Evolutionary conservation across 148 eudicot genomes (phyloP).

Genomic region (Linanthus parryae): DNA sequence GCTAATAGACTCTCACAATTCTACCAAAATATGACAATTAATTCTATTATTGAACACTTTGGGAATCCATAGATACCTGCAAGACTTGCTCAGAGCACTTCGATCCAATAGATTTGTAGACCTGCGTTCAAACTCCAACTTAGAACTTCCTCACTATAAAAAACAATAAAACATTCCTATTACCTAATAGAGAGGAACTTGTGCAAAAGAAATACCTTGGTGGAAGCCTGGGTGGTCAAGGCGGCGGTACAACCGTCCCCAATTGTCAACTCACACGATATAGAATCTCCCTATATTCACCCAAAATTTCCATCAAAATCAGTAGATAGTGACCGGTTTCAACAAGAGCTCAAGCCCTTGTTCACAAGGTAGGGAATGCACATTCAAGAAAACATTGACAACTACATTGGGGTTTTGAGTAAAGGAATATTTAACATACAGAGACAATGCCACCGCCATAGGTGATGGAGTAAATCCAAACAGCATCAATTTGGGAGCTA

Average conservation of each 20-base stretch:
- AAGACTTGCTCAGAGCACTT: slow-evolving; percentile 64
- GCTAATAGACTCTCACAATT: neutral
- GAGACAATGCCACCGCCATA: slow-evolving; percentile 98
- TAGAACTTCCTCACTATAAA: neutral
- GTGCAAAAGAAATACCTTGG: slow-evolving; percentile 44
- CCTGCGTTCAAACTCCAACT: slow-evolving; percentile 26
- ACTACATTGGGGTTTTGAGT: neutral
- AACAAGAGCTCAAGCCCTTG: too few relatives aligned
- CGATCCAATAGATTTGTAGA: slow-evolving; percentile 66
- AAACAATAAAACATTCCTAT: neutral
- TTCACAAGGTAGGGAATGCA: too few relatives aligned
- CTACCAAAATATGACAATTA: neutral
- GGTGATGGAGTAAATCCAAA: slow-evolving; percentile 87
- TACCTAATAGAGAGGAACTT: neutral
- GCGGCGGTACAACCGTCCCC: slow-evolving; percentile 88
- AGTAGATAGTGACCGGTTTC: too few relatives aligned
- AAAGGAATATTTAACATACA: slow-evolving; percentile 34
- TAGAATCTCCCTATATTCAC: slow-evolving; percentile 60
- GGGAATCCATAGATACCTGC: slow-evolving; percentile 48
- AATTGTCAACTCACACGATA: slow-evolving; percentile 46
- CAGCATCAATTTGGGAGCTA: slow-evolving; percentile 58
- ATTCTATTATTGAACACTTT: neutral
- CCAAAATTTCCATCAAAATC: neutral
- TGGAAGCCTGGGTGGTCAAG: slow-evolving; percentile 93
- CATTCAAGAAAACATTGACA: too few relatives aligned